phyloP scores from a whole-genome alignment of 805 yeast species.

The Starmerella roubikii region DNA sequence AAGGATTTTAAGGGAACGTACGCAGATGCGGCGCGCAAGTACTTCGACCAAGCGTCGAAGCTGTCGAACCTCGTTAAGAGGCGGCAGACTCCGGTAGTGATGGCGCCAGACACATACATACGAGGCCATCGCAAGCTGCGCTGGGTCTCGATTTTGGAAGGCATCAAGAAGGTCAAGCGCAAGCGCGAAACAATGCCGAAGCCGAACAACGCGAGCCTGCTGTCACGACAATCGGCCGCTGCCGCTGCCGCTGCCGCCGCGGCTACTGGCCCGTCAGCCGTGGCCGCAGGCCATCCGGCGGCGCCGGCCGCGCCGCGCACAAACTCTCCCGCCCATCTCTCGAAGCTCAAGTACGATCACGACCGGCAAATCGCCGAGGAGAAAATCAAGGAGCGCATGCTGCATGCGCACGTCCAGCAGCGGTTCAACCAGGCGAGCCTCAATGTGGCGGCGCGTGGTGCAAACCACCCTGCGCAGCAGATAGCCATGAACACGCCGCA shows the following conservation, averaged over 20 bases:
- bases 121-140: constrained; percentile 81
- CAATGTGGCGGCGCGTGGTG: no score
- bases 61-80: constrained; percentile 80
- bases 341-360: constrained; percentile 69
- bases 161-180: constrained; percentile 76
- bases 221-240: constrained; percentile 8
- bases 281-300: background rate
- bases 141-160: constrained; percentile 97
- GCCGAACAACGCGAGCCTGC: constrained; percentile 29
- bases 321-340: constrained; percentile 64
- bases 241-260: background rate
- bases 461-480: no score
- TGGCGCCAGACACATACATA: constrained; percentile 84
- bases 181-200: constrained; percentile 69
- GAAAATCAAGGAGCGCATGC: background rate
- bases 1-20: constrained; percentile 78
- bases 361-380: constrained; percentile 70
- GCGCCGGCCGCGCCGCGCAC: background rate
- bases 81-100: constrained; percentile 82
- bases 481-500: background rate
- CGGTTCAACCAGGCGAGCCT: background rate
- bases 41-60: constrained; percentile 85
- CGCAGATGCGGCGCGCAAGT: constrained; percentile 70
- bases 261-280: constrained; percentile 6
- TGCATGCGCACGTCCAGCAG: background rate